A percentile compares a stretch with the other conserved stretches of the same genome.
These are phyloP conservation scores for Calonectria montana DNA, from an alignment of 2,329 filamentous ascomycete species.

Conservation along the genomic window DNA sequence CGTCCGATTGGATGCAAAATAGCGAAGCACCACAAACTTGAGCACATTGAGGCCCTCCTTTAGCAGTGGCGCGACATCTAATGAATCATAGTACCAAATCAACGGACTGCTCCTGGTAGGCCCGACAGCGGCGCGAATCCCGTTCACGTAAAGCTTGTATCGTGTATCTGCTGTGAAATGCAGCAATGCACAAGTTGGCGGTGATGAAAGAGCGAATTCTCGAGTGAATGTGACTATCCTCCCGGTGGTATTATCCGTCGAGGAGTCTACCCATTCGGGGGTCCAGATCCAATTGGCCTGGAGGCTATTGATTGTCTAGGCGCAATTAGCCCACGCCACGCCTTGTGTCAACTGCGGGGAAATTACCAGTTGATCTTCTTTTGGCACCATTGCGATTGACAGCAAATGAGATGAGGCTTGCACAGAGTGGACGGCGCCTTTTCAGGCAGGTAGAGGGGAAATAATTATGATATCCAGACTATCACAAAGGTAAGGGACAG, in stretches of 20 bases:
- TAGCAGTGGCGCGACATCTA: constrained; percentile 37
- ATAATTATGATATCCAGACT: not conserved
- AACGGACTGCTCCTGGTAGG: constrained; percentile 37
- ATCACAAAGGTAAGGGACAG: not conserved
- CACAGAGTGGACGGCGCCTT: not conserved
- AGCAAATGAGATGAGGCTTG: not conserved
- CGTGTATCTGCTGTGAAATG: constrained; percentile 41
- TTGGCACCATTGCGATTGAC: constrained; percentile 3
- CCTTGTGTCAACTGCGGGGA: not conserved
- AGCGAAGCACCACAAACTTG: constrained; percentile 25
- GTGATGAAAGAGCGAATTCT: constrained; percentile 10
- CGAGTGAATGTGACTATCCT: constrained; percentile 31
- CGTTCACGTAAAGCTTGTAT: constrained; percentile 41
- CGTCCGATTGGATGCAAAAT: constrained; percentile 23
- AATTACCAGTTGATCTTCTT: constrained; percentile 10
- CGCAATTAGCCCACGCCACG: not conserved
- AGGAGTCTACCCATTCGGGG: constrained; percentile 42
- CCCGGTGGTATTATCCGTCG: constrained; percentile 25
- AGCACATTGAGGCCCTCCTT: constrained; percentile 25
- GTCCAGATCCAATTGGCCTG: constrained; percentile 54
- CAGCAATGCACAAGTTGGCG: constrained; percentile 6
- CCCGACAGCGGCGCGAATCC: constrained; percentile 30
- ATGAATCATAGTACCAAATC: constrained; percentile 41
- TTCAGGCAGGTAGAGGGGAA: too few relatives aligned
- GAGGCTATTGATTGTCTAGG: constrained; percentile 47